Evolutionary conservation across 306 rosid genomes (phyloP).

Genomic region (Senna tora): DNA sequence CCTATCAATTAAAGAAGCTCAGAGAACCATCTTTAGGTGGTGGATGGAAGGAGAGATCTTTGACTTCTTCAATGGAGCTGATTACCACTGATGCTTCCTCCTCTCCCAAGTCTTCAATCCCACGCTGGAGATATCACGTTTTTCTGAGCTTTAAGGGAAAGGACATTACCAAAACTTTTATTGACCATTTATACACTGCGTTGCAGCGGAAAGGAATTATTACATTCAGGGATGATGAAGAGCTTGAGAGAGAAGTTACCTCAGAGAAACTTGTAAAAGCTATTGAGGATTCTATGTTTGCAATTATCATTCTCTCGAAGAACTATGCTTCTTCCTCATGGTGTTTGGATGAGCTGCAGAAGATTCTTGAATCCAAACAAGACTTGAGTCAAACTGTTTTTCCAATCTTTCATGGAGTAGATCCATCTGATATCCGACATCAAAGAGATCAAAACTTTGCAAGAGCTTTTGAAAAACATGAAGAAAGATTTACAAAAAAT

Average conservation of each 20-base stretch:
- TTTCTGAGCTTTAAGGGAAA: background rate
- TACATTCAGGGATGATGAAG: background rate
- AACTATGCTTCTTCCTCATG: background rate
- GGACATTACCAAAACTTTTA: background rate
- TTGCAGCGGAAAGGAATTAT: background rate
- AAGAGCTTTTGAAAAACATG: background rate
- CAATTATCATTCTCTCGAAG: background rate
- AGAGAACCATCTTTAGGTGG: too few relatives aligned
- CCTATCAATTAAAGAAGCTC: too few relatives aligned
- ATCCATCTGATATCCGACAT: background rate
- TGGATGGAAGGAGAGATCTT: too few relatives aligned
- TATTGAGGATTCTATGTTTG: background rate
- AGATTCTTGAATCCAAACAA: background rate
- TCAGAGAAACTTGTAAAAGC: background rate
- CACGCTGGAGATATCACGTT: background rate
- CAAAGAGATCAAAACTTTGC: background rate
- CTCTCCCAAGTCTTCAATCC: background rate
- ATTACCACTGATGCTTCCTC: background rate
- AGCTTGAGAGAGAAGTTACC: background rate
- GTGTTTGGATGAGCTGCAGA: background rate
- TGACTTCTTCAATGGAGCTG: too few relatives aligned
- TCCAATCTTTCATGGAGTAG: background rate
- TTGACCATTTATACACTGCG: background rate
- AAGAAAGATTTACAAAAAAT: background rate
- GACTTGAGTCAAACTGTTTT: background rate